Conservation (phyloP, 441 rosid species). For the Viola pubescens region DNA sequence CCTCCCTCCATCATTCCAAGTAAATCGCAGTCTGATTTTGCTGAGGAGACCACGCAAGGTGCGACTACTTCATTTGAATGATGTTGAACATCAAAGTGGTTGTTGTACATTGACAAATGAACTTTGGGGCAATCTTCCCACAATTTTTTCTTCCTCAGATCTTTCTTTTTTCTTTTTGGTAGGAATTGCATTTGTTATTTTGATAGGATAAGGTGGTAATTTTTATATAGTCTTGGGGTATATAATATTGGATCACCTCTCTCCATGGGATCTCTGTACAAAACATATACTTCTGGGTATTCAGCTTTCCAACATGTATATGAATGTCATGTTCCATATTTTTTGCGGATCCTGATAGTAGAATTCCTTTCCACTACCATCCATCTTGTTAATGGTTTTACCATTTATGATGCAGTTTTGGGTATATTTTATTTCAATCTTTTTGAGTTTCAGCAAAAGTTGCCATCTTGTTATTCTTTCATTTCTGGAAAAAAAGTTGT, state of each 20-base stretch:
- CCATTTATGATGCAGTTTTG: neutral
- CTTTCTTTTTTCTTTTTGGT: constrained; percentile 22
- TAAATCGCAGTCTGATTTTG: constrained; percentile 53
- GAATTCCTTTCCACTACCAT: neutral
- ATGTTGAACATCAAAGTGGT: constrained; percentile 14
- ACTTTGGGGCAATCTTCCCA: constrained; percentile 30
- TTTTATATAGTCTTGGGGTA: constrained; percentile 36
- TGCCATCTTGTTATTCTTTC: no score
- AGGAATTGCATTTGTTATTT: constrained; percentile 24
- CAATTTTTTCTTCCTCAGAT: constrained; percentile 19
- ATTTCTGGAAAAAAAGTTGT: no score
- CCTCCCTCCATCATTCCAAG: constrained; percentile 46
- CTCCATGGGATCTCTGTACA: constrained; percentile 35
- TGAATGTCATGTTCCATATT: constrained; percentile 9
- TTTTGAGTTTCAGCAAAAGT: no score
- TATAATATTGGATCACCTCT: constrained; percentile 38
- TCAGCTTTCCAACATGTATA: constrained; percentile 16
- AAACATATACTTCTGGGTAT: constrained; percentile 20
- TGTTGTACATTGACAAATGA: constrained; percentile 34
- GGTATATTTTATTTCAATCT: neutral
- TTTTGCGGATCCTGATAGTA: neutral
- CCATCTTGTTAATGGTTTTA: no score
- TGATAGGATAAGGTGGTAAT: constrained; percentile 24
- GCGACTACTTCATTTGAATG: constrained; percentile 32
- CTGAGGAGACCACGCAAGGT: constrained; percentile 47